These are phyloP conservation scores for Fremontodendron californicum DNA, from an alignment of 345 rosid species.

Conservation along the genomic window DNA sequence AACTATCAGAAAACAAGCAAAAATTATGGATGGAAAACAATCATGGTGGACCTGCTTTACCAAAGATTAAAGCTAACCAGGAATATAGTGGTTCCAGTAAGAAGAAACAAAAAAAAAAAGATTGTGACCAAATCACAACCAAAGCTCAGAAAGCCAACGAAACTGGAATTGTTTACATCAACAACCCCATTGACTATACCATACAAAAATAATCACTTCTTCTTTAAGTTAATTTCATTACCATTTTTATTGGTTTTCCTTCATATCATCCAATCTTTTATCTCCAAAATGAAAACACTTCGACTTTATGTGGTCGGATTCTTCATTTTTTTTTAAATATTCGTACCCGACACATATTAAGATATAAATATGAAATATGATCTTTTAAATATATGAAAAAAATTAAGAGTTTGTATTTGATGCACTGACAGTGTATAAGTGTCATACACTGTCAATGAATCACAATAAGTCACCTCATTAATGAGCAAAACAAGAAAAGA, in stretches of 20 bases:
- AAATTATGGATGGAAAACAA: slow-evolving; percentile 21
- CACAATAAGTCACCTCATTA: too few species aligned
- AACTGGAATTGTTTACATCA: background rate
- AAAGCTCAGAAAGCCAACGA: background rate
- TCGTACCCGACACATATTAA: background rate
- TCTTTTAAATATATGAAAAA: too few species aligned
- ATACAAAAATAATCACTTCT: background rate
- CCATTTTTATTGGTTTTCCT: background rate
- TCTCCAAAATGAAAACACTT: background rate
- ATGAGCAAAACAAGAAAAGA: too few species aligned
- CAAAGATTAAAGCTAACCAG: slow-evolving; percentile 1
- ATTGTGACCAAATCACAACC: slow-evolving; percentile 16
- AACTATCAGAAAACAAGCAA: slow-evolving; percentile 19
- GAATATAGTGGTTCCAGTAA: slow-evolving; percentile 4
- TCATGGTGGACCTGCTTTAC: slow-evolving; percentile 18
- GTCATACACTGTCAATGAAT: too few species aligned
- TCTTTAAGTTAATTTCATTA: background rate
- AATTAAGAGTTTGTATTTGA: too few species aligned
- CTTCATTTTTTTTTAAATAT: background rate
- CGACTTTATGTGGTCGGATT: background rate
- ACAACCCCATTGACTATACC: slow-evolving; percentile 12
- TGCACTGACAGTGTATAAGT: too few species aligned
- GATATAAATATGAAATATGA: too few species aligned
- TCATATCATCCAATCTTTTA: background rate
- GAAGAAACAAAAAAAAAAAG: background rate